Conservation (phyloP, 306 rosid genomes). For the Abrus pulchellus region DNA sequence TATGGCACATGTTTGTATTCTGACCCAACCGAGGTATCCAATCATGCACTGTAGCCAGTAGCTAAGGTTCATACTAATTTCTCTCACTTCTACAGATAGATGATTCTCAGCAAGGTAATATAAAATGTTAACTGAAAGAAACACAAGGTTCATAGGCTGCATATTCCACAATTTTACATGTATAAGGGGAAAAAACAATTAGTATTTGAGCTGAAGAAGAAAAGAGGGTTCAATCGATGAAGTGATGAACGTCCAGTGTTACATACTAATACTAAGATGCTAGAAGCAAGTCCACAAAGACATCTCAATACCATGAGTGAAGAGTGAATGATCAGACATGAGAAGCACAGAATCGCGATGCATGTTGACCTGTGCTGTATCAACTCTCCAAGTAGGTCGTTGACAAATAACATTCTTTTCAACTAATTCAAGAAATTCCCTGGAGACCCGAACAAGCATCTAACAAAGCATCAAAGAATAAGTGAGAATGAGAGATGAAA, state of each 20-base stretch:
- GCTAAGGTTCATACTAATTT: neutral
- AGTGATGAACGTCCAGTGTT: slow-evolving; percentile 17
- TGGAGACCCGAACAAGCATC: slow-evolving; percentile 67
- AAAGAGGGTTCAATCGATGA: neutral
- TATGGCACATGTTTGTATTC: neutral
- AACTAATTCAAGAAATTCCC: slow-evolving; percentile 69
- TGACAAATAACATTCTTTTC: slow-evolving; percentile 63
- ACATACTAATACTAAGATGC: neutral
- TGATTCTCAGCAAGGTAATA: slow-evolving; percentile 12
- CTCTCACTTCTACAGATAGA: neutral
- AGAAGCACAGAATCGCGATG: slow-evolving; percentile 71
- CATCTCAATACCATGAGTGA: slow-evolving; percentile 62
- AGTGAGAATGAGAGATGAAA: slow-evolving; percentile 43
- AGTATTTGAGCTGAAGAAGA: slow-evolving; percentile 8
- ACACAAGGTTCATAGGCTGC: slow-evolving; percentile 3
- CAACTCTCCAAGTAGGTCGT: slow-evolving; percentile 91
- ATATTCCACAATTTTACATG: slow-evolving; percentile 19
- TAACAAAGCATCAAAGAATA: slow-evolving; percentile 46
- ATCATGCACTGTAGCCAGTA: neutral
- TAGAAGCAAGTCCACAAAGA: slow-evolving; percentile 21
- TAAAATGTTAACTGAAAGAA: neutral
- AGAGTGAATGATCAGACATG: slow-evolving; percentile 87
- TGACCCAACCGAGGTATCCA: slow-evolving; percentile 13
- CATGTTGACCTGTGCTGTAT: slow-evolving; percentile 71
- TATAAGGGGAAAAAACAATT: neutral